These are phyloP conservation scores for Colletotrichum tofieldiae DNA, from an alignment of 2,329 filamentous ascomycete species.

Conservation along the genomic window DNA sequence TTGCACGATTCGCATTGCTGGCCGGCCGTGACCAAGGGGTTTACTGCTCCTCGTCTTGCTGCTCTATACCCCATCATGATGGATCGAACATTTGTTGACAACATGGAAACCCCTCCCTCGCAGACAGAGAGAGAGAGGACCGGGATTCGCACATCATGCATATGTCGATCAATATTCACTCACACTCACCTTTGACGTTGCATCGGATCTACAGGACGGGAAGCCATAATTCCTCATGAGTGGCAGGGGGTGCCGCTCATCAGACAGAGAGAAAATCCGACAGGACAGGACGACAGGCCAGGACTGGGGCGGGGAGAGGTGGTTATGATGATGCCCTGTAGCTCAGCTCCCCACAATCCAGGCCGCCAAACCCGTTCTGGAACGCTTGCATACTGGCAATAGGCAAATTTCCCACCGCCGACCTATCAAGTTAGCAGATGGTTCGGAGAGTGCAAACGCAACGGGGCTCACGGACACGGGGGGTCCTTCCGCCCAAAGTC, in stretches of 20 bases:
- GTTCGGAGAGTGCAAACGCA: neutral
- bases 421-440: slow-evolving; percentile 7
- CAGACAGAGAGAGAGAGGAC: neutral
- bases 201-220: slow-evolving; percentile 16
- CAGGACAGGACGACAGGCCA: neutral
- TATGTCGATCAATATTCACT: slow-evolving; percentile 16
- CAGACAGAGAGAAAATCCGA: neutral
- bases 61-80: neutral
- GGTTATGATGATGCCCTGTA: neutral
- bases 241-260: neutral
- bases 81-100: neutral
- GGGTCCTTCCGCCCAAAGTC: neutral
- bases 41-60: neutral
- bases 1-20: neutral
- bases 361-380: slow-evolving; percentile 17
- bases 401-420: neutral
- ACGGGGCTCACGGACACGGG: neutral
- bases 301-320: no score
- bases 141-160: neutral
- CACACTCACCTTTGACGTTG: slow-evolving; percentile 9
- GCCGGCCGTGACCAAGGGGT: neutral
- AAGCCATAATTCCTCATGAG: slow-evolving; percentile 16
- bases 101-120: neutral
- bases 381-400: slow-evolving; percentile 9
- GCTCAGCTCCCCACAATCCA: slow-evolving; percentile 17